A percentile compares a stretch with the other conserved stretches of the same genome.
Evolutionary conservation across 345 rosid genomes (phyloP).

Genomic region (Erysimum cheiranthoides): DNA sequence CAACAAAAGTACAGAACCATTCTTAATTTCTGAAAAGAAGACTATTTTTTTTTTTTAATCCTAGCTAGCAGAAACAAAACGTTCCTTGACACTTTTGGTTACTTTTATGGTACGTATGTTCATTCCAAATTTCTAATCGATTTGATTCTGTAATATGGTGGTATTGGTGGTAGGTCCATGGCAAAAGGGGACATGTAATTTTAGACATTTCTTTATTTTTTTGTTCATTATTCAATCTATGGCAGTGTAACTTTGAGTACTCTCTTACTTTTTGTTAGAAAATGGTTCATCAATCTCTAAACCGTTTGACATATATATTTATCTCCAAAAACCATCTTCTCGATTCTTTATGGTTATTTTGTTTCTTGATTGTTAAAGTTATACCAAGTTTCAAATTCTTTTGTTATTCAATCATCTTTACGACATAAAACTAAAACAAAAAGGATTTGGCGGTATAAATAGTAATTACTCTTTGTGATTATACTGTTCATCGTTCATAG

Average conservation of each 20-base stretch:
- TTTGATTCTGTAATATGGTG: slow-evolving; percentile 36
- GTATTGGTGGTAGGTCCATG: slow-evolving; percentile 38
- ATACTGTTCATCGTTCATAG: too few relatives aligned
- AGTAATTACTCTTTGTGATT: too few relatives aligned
- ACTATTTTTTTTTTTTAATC: background rate
- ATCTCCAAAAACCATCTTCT: background rate
- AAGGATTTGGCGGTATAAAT: background rate
- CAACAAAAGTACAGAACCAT: slow-evolving; percentile 28
- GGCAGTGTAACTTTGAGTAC: slow-evolving; percentile 19
- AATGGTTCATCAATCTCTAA: slow-evolving; percentile 8
- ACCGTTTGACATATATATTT: background rate
- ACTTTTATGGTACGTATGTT: slow-evolving; percentile 34
- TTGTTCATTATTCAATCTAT: slow-evolving; percentile 30
- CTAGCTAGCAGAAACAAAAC: slow-evolving; percentile 31
- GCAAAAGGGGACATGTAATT: slow-evolving; percentile 18
- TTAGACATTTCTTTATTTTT: slow-evolving; percentile 31
- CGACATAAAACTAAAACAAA: background rate
- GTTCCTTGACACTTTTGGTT: slow-evolving; percentile 28
- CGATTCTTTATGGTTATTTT: background rate
- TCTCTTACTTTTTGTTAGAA: slow-evolving; percentile 6
- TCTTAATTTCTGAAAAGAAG: slow-evolving; percentile 5
- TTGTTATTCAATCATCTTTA: background rate
- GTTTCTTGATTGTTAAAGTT: background rate
- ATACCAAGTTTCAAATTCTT: background rate
- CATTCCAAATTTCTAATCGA: slow-evolving; percentile 30